Conservation (phyloP, 352 stramenopile species). For the Pseudoperonospora humuli region DNA sequence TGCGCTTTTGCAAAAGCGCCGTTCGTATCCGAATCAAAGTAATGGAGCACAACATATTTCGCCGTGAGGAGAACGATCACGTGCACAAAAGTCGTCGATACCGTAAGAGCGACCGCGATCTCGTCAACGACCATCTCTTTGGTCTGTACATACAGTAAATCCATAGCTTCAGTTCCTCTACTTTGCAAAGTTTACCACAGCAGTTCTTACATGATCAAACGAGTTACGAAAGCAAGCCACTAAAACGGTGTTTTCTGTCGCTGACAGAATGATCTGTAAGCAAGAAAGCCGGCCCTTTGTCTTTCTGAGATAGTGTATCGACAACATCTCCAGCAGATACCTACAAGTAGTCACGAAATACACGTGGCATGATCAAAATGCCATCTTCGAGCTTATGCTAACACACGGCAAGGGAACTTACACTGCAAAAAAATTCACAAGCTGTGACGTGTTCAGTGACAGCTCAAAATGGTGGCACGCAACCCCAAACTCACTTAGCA, state of each 20-base stretch:
- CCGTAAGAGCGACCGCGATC: conserved; percentile 22
- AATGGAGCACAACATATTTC: conserved; percentile 20
- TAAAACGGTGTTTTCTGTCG: conserved; percentile 21
- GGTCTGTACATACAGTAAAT: conserved; percentile 8
- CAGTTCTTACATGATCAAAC: conserved; percentile 15
- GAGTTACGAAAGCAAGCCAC: conserved; percentile 29
- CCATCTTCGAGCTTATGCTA: not conserved
- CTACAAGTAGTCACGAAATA: conserved; percentile 6
- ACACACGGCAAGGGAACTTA: conserved; percentile 8
- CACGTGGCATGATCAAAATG: not conserved
- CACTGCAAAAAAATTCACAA: conserved; percentile 15
- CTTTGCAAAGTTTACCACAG: not conserved
- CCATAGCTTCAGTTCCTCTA: conserved; percentile 1
- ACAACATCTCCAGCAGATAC: conserved; percentile 20
- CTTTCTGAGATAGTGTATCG: conserved; percentile 9
- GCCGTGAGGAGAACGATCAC: conserved; percentile 23
- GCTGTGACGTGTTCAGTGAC: conserved; percentile 1
- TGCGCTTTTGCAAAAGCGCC: conserved; percentile 8
- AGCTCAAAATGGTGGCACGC: conserved; percentile 3
- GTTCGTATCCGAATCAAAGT: conserved; percentile 9
- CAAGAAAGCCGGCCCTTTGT: conserved; percentile 8
- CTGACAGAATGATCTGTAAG: conserved; percentile 16
- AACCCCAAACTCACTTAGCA: conserved; percentile 1
- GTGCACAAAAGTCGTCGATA: conserved; percentile 26
- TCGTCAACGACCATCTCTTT: conserved; percentile 33